Conservation (phyloP, 352 stramenopile genomes). For the Phytopythium delawarense region DNA sequence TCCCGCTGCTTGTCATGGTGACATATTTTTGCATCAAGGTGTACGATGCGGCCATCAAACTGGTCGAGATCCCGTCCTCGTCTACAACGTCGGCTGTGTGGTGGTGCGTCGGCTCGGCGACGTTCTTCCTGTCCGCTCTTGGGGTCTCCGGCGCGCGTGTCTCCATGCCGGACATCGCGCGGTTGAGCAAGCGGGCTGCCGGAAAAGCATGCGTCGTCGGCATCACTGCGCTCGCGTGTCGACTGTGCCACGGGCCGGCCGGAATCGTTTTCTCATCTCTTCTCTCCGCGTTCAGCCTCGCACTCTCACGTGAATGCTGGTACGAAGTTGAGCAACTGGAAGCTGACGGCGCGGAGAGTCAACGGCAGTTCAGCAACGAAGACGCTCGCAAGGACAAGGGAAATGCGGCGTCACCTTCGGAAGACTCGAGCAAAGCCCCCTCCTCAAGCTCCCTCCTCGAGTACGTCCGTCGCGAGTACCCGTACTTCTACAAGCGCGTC, state of each 20-base stretch:
- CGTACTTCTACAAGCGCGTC: constrained; percentile 62
- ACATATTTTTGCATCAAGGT: constrained; percentile 58
- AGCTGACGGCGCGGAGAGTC: background rate
- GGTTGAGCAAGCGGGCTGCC: constrained; percentile 23
- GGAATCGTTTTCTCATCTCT: constrained; percentile 51
- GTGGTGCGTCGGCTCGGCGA: constrained; percentile 37
- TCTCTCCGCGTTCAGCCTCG: constrained; percentile 65
- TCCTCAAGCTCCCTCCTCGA: constrained; percentile 19
- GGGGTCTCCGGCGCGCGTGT: constrained; percentile 39
- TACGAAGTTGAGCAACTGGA: constrained; percentile 45
- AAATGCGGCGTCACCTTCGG: background rate
- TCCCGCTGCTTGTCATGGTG: constrained; percentile 60
- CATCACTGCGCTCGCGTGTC: constrained; percentile 44
- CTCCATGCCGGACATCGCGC: constrained; percentile 30
- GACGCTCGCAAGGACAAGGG: background rate
- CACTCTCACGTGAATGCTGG: constrained; percentile 68
- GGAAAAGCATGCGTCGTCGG: constrained; percentile 34
- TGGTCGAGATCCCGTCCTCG: constrained; percentile 36
- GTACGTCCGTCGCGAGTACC: constrained; percentile 30
- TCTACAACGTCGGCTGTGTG: constrained; percentile 35
- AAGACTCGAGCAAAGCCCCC: background rate
- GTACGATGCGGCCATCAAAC: constrained; percentile 34
- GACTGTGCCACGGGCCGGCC: constrained; percentile 33
- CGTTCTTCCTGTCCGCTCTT: constrained; percentile 41
- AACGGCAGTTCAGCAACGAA: background rate